Percentiles rank a stretch among this genome's conserved stretches.
Conservation (phyloP, 352 stramenopile species). For the Phytophthora ohioensis region DNA sequence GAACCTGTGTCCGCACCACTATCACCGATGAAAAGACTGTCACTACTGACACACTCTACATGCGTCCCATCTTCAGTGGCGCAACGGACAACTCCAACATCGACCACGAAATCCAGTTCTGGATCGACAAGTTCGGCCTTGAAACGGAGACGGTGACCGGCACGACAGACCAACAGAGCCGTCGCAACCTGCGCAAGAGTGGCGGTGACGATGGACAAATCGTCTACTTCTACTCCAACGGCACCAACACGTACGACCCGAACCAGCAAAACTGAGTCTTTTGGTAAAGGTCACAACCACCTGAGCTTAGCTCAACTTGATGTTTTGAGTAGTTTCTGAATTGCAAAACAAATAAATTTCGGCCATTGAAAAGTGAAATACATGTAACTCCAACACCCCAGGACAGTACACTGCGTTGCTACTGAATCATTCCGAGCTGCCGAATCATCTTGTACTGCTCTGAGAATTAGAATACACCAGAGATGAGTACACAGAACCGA, state of each 20-base stretch:
- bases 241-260: slow-evolving; percentile 37
- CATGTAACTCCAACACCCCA: too few species aligned
- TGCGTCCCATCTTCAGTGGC: slow-evolving; percentile 63
- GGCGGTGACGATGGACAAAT: slow-evolving; percentile 5
- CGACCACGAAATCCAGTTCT: slow-evolving; percentile 57
- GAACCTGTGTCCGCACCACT: slow-evolving; percentile 49
- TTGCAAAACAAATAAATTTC: slow-evolving; percentile 14
- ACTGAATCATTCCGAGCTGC: slow-evolving; percentile 52
- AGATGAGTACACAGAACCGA: not conserved
- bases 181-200: slow-evolving; percentile 2
- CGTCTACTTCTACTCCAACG: slow-evolving; percentile 49
- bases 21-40: slow-evolving; percentile 49
- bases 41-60: slow-evolving; percentile 51
- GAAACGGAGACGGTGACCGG: slow-evolving; percentile 16
- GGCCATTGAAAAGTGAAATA: not conserved
- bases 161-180: slow-evolving; percentile 2
- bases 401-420: not conserved
- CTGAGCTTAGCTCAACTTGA: slow-evolving; percentile 5
- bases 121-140: slow-evolving; percentile 53
- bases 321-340: slow-evolving; percentile 14
- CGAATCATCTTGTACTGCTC: slow-evolving; percentile 73
- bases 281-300: not conserved
- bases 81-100: slow-evolving; percentile 50
- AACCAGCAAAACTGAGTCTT: slow-evolving; percentile 8
- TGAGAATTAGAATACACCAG: slow-evolving; percentile 17